Evolutionary conservation across 1,139 yeast species (phyloP).

Genomic region (Wickerhamomyces sp.): DNA sequence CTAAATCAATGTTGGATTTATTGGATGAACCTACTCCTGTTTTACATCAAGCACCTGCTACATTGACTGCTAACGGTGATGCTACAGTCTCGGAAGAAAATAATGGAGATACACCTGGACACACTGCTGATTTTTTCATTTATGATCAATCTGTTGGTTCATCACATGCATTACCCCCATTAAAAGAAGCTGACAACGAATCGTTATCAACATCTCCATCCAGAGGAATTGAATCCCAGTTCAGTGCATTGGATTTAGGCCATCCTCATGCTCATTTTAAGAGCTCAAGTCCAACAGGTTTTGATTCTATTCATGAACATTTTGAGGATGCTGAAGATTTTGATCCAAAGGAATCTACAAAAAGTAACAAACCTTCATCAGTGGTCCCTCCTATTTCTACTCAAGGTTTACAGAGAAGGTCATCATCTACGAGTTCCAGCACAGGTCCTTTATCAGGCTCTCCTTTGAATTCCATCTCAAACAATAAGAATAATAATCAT

Average conservation of each 20-base stretch:
- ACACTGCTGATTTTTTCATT: neutral
- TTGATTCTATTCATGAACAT: constrained; percentile 1
- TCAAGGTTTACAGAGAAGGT: no score
- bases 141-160: neutral
- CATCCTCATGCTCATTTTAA: neutral
- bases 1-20: constrained; percentile 20
- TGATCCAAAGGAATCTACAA: neutral
- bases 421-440: no score
- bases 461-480: no score
- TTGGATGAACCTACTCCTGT: constrained; percentile 1
- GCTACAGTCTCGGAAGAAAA: neutral
- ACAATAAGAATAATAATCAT: neutral
- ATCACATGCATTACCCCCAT: constrained; percentile 13
- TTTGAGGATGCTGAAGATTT: constrained; percentile 3
- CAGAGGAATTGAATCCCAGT: neutral
- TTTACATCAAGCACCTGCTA: neutral
- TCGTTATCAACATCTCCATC: constrained; percentile 12
- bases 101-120: neutral
- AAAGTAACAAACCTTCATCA: neutral
- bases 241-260: neutral
- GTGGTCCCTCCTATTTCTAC: no score
- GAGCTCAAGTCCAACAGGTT: neutral
- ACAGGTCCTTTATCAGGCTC: no score
- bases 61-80: constrained; percentile 2
- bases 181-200: constrained; percentile 18